Evolutionary conservation across 1,284 basidiomycete species (phyloP).

Genomic region (Ceratobasidium sp.): DNA sequence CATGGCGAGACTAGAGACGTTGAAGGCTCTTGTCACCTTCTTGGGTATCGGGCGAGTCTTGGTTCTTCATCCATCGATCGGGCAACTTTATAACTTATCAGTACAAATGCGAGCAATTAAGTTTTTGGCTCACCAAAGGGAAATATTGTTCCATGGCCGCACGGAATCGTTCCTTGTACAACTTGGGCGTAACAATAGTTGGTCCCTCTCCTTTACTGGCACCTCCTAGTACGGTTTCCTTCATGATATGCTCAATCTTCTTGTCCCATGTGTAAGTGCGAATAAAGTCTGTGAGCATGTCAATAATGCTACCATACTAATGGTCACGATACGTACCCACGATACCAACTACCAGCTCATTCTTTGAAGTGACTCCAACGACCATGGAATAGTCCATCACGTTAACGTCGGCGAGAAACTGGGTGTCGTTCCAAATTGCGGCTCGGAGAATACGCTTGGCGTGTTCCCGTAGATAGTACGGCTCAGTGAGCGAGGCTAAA

Average conservation of each 20-base stretch:
- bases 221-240: constrained; percentile 89
- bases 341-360: constrained; percentile 93
- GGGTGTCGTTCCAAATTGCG: constrained; percentile 92
- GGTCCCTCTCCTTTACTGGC: constrained; percentile 78
- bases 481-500: constrained; percentile 70
- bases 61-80: constrained; percentile 86
- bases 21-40: constrained; percentile 63
- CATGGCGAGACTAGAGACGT: not conserved
- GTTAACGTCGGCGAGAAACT: constrained; percentile 93
- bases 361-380: constrained; percentile 83
- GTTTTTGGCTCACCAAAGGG: constrained; percentile 63
- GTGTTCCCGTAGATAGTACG: constrained; percentile 94
- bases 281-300: constrained; percentile 72
- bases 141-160: constrained; percentile 94
- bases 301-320: constrained; percentile 33
- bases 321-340: constrained; percentile 67
- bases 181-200: constrained; percentile 86
- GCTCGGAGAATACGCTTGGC: constrained; percentile 91
- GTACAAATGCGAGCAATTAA: constrained; percentile 31
- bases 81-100: constrained; percentile 61
- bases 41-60: constrained; percentile 70
- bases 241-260: constrained; percentile 96
- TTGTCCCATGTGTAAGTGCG: constrained; percentile 98
- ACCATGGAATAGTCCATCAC: constrained; percentile 99
- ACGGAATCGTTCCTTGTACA: constrained; percentile 87